phyloP scores from a whole-genome alignment of 179 eudicot species.

The Vitellaria paradoxa region DNA sequence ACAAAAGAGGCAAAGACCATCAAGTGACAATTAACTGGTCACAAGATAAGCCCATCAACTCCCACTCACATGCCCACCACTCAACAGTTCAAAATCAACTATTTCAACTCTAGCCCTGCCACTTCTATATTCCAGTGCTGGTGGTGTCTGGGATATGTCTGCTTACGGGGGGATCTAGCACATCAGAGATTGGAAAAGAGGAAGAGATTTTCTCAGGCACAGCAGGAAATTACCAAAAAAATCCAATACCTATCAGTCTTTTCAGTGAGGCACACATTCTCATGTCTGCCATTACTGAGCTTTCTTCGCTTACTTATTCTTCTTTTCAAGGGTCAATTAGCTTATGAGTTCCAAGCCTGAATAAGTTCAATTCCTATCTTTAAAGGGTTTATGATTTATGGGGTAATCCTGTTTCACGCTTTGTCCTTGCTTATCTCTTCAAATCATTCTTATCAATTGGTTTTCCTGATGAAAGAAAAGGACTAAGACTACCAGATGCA shows the following conservation, averaged over 20 bases:
- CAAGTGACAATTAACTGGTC: not conserved
- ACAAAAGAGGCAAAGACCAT: constrained; percentile 3
- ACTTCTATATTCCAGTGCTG: not conserved
- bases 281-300: constrained; percentile 17
- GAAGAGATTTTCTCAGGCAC: not conserved
- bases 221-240: constrained; percentile 2
- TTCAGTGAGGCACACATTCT: not conserved
- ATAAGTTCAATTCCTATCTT: not conserved
- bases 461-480: too few relatives aligned
- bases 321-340: not conserved
- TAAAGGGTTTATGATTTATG: not conserved
- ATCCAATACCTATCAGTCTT: constrained; percentile 11
- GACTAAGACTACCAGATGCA: not conserved
- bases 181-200: constrained; percentile 1
- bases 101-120: not conserved
- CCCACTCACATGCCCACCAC: constrained; percentile 9
- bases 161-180: not conserved
- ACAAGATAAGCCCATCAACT: constrained; percentile 10
- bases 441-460: not conserved
- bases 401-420: not conserved
- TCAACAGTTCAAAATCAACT: not conserved
- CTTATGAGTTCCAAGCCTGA: not conserved
- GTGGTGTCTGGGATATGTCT: too few relatives aligned
- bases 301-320: not conserved
- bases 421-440: not conserved